Percentiles rank a stretch among this genome's conserved stretches.
Conservation (phyloP, 371 early-diverging fungal genomes). For the Parasitella parasitica region DNA sequence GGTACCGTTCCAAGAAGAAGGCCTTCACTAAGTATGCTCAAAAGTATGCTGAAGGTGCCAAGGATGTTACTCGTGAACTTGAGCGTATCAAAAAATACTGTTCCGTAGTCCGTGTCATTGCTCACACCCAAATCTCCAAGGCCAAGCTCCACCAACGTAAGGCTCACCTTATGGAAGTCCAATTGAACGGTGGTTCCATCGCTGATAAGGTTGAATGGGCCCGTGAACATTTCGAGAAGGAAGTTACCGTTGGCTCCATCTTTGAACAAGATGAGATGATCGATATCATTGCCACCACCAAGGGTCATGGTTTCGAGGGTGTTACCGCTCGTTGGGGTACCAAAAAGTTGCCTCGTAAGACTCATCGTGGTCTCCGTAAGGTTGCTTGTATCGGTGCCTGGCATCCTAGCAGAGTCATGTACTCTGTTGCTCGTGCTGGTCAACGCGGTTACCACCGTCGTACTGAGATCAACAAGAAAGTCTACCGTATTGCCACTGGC, state of each 20-base stretch:
- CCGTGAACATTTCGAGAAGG: slow-evolving; percentile 97
- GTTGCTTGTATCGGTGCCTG: slow-evolving; percentile 99
- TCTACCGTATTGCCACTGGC: slow-evolving; percentile 98
- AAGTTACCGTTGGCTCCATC: slow-evolving; percentile 86
- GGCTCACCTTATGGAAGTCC: slow-evolving; percentile 99
- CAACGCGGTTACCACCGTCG: slow-evolving; percentile 99
- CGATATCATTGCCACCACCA: slow-evolving; percentile 99
- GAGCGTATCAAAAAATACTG: slow-evolving; percentile 99
- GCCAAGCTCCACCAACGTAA: slow-evolving; percentile 97
- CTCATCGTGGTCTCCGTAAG: slow-evolving; percentile 99
- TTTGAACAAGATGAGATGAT: slow-evolving; percentile 99
- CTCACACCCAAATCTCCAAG: slow-evolving; percentile 98
- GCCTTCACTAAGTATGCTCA: slow-evolving; percentile 98
- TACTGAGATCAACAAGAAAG: slow-evolving; percentile 99
- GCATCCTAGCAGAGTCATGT: slow-evolving; percentile 99
- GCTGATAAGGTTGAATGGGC: slow-evolving; percentile 99
- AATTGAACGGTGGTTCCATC: slow-evolving; percentile 99
- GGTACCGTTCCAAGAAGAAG: slow-evolving; percentile 99
- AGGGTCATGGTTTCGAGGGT: slow-evolving; percentile 99
- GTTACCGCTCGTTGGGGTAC: slow-evolving; percentile 99
- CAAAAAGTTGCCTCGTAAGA: slow-evolving; percentile 99
- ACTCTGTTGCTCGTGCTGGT: slow-evolving; percentile 99
- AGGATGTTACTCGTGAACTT: slow-evolving; percentile 89
- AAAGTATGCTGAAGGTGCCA: slow-evolving; percentile 92
- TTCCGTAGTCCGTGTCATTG: slow-evolving; percentile 97